Percentiles rank a stretch among this genome's conserved stretches.
Evolutionary conservation across 495 filamentous ascomycete genomes (phyloP).

Genomic region (Corynascus novoguineensis): DNA sequence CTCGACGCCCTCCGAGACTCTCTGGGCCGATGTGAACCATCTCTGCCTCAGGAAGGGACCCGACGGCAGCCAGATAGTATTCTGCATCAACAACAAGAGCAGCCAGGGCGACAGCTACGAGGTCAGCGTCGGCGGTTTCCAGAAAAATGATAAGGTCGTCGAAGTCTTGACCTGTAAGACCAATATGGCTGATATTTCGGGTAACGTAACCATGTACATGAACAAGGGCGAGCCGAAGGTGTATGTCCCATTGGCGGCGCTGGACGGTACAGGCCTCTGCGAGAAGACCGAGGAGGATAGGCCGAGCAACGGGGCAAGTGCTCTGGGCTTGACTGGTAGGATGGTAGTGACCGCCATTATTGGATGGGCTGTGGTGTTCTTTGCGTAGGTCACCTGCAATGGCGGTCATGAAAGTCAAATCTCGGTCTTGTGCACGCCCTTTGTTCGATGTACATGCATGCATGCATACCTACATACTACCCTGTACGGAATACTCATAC

Average conservation of each 20-base stretch:
- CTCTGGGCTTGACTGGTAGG: conserved; percentile 7
- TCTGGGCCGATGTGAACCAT: conserved; percentile 50
- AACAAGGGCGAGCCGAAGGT: conserved; percentile 26
- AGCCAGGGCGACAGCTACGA: conserved; percentile 24
- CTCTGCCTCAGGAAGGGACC: conserved; percentile 64
- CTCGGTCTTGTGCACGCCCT: not conserved
- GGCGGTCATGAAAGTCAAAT: not conserved
- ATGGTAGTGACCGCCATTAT: conserved; percentile 14
- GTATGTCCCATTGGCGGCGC: conserved; percentile 11
- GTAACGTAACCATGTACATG: conserved; percentile 23
- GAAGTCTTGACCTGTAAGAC: conserved; percentile 26
- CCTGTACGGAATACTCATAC: too few species aligned
- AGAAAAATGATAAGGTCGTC: conserved; percentile 24
- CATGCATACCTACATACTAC: too few species aligned
- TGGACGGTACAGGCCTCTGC: conserved; percentile 26
- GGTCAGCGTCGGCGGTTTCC: conserved; percentile 24
- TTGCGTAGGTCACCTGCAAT: conserved; percentile 6
- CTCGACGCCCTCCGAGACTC: conserved; percentile 49
- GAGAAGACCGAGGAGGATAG: conserved; percentile 14
- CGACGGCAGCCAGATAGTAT: conserved; percentile 43
- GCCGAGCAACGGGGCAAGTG: conserved; percentile 11
- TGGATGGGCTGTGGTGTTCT: conserved; percentile 18
- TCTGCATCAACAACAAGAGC: conserved; percentile 32
- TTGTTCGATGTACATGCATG: too few species aligned
- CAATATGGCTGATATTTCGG: conserved; percentile 21